A percentile compares a stretch with the other conserved stretches of the same genome.
phyloP scores from a whole-genome alignment of 2,329 filamentous ascomycete species.

The Talaromyces islandicus region DNA sequence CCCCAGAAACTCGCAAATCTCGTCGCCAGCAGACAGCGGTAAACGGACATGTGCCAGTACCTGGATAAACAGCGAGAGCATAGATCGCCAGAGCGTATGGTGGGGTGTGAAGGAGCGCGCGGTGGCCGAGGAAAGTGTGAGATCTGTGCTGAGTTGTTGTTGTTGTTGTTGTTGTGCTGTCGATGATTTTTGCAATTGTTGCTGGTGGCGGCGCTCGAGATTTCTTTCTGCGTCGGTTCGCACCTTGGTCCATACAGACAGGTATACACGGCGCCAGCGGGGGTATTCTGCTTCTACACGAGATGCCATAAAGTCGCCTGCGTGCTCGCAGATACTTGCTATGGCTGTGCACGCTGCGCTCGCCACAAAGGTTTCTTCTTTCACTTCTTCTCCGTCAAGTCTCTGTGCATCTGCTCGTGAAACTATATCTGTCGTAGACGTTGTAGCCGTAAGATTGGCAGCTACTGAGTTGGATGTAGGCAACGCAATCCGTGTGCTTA shows the following conservation, averaged over 20 bases:
- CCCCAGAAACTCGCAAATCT: constrained; percentile 33
- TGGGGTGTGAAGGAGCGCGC: constrained; percentile 32
- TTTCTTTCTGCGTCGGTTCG: constrained; percentile 29
- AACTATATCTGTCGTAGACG: constrained; percentile 37
- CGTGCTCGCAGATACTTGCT: constrained; percentile 60
- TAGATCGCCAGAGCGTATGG: constrained; percentile 33
- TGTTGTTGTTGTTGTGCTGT: background rate
- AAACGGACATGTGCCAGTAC: constrained; percentile 35
- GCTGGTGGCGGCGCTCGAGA: constrained; percentile 26
- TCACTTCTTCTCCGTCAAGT: constrained; percentile 19
- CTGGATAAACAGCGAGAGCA: constrained; percentile 32
- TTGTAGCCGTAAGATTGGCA: constrained; percentile 15
- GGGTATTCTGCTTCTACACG: constrained; percentile 66
- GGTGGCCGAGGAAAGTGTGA: constrained; percentile 17
- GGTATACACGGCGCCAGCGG: constrained; percentile 38
- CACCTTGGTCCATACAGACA: constrained; percentile 31
- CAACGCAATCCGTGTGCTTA: constrained; percentile 40
- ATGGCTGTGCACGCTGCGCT: constrained; percentile 66
- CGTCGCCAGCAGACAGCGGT: constrained; percentile 33
- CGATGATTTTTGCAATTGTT: background rate
- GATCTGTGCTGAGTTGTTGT: constrained; percentile 1
- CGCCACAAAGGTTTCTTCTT: constrained; percentile 48
- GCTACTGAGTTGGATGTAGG: constrained; percentile 45
- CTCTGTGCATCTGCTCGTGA: constrained; percentile 50
- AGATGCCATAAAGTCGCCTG: constrained; percentile 73